Percentiles rank a stretch among this genome's conserved stretches.
Evolutionary conservation across 2,329 filamentous ascomycete species (phyloP).

Genomic region (Cadophora sp.): DNA sequence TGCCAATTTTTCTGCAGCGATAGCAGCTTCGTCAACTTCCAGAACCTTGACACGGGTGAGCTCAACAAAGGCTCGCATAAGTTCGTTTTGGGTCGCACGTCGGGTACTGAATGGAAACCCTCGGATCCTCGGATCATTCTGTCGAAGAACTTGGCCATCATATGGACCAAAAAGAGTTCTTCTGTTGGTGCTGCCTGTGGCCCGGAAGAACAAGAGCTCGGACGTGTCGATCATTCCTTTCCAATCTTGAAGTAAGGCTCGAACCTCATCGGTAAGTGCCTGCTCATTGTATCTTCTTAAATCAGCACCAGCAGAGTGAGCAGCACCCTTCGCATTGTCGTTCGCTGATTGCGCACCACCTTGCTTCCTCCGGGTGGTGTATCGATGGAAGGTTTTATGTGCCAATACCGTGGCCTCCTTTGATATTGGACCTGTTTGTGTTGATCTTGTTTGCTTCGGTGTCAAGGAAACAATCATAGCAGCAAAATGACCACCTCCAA

Average conservation of each 20-base stretch:
- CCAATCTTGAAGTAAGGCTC: constrained; percentile 83
- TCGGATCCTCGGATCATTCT: constrained; percentile 80
- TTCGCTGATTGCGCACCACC: constrained; percentile 94
- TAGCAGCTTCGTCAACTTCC: constrained; percentile 72
- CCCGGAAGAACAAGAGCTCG: constrained; percentile 86
- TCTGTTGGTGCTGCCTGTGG: constrained; percentile 85
- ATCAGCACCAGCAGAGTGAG: constrained; percentile 90
- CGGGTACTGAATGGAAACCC: constrained; percentile 94
- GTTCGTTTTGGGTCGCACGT: constrained; percentile 88
- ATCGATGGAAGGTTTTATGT: constrained; percentile 97
- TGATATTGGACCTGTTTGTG: constrained; percentile 73
- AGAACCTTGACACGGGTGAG: constrained; percentile 88
- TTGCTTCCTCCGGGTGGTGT: constrained; percentile 95
- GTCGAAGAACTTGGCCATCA: constrained; percentile 81
- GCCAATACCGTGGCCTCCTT: constrained; percentile 87
- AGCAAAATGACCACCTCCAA: constrained; percentile 96
- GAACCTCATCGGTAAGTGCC: constrained; percentile 86
- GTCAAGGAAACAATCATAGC: constrained; percentile 93
- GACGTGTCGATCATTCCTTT: constrained; percentile 82
- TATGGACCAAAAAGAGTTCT: constrained; percentile 90
- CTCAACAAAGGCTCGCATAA: constrained; percentile 94
- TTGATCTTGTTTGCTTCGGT: constrained; percentile 76
- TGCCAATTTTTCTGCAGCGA: constrained; percentile 56
- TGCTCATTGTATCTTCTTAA: constrained; percentile 94
- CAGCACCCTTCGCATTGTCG: constrained; percentile 90